A percentile compares a stretch with the other conserved stretches of the same genome.
Conservation (phyloP, 306 rosid genomes). For the Elaeagnus macrophylla region DNA sequence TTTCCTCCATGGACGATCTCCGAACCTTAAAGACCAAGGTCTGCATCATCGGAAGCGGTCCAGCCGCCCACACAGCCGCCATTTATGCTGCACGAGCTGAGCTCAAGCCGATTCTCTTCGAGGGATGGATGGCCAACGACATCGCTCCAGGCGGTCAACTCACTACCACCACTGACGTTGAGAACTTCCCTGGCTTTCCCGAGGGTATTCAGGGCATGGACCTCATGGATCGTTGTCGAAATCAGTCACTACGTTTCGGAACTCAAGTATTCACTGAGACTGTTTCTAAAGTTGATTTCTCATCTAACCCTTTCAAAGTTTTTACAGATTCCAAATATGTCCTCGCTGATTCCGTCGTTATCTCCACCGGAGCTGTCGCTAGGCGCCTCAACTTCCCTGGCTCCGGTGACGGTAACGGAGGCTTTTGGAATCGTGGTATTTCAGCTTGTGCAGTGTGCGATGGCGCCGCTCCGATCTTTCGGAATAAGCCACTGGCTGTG, state of each 20-base stretch:
- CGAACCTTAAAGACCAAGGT: slow-evolving; percentile 44
- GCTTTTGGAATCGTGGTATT: slow-evolving; percentile 79
- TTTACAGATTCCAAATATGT: slow-evolving; percentile 46
- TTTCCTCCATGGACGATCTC: slow-evolving; percentile 31
- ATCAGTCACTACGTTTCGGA: slow-evolving; percentile 64
- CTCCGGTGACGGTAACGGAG: slow-evolving; percentile 48
- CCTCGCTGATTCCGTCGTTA: slow-evolving; percentile 44
- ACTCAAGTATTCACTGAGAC: slow-evolving; percentile 73
- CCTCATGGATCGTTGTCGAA: slow-evolving; percentile 62
- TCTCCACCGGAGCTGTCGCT: slow-evolving; percentile 86
- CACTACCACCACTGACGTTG: slow-evolving; percentile 81
- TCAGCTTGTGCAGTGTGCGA: slow-evolving; percentile 85
- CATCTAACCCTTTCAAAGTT: slow-evolving; percentile 46
- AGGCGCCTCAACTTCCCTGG: slow-evolving; percentile 52
- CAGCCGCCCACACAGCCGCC: slow-evolving; percentile 78
- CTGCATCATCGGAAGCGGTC: slow-evolving; percentile 90
- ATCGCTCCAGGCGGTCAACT: slow-evolving; percentile 88
- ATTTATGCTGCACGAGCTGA: slow-evolving; percentile 76
- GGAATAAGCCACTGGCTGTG: slow-evolving; percentile 60
- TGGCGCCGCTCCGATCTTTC: slow-evolving; percentile 77
- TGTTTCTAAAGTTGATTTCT: slow-evolving; percentile 60
- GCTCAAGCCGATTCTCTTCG: slow-evolving; percentile 76
- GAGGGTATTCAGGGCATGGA: slow-evolving; percentile 61
- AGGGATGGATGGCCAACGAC: slow-evolving; percentile 87
- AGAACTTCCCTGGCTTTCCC: slow-evolving; percentile 82